A percentile compares a stretch with the other conserved stretches of the same genome.
These are phyloP conservation scores for Pythium rhizo-oryzae DNA, from an alignment of 352 stramenopile genomes.

Conservation along the genomic window DNA sequence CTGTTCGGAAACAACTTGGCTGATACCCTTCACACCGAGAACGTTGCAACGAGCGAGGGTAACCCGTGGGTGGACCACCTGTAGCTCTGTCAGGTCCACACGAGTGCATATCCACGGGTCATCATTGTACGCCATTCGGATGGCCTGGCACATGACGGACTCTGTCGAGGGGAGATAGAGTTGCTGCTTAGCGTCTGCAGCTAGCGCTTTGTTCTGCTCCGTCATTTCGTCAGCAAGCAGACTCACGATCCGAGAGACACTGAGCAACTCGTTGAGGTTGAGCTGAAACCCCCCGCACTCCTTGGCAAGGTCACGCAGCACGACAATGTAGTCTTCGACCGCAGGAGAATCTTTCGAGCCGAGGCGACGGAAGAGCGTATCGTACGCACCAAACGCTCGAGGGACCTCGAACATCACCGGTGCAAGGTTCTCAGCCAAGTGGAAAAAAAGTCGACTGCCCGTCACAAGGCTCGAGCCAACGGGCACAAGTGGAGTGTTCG, in stretches of 20 bases:
- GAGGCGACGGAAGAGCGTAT: slow-evolving; percentile 76
- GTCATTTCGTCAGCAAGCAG: slow-evolving; percentile 54
- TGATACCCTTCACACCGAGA: slow-evolving; percentile 62
- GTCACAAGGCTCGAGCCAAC: slow-evolving; percentile 87
- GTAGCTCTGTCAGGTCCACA: slow-evolving; percentile 60
- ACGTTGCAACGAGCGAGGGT: slow-evolving; percentile 55
- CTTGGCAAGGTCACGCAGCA: slow-evolving; percentile 70
- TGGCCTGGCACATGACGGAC: slow-evolving; percentile 60
- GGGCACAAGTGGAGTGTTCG: slow-evolving; percentile 64
- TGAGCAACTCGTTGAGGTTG: slow-evolving; percentile 90
- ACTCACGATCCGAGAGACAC: slow-evolving; percentile 73
- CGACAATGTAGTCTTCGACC: slow-evolving; percentile 70
- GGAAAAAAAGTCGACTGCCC: slow-evolving; percentile 85
- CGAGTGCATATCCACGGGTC: slow-evolving; percentile 61
- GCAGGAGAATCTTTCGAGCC: slow-evolving; percentile 73
- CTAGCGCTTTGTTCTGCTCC: slow-evolving; percentile 50
- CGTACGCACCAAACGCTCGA: slow-evolving; percentile 86
- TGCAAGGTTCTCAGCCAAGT: slow-evolving; percentile 83
- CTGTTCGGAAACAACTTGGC: slow-evolving; percentile 63
- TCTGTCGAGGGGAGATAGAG: slow-evolving; percentile 59
- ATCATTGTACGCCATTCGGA: slow-evolving; percentile 74
- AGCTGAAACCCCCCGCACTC: slow-evolving; percentile 62
- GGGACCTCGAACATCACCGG: slow-evolving; percentile 92
- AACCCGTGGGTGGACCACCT: slow-evolving; percentile 70
- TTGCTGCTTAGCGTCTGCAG: slow-evolving; percentile 39